phyloP scores from a whole-genome alignment of 208 protist species.

The Porcisia hertigi region DNA sequence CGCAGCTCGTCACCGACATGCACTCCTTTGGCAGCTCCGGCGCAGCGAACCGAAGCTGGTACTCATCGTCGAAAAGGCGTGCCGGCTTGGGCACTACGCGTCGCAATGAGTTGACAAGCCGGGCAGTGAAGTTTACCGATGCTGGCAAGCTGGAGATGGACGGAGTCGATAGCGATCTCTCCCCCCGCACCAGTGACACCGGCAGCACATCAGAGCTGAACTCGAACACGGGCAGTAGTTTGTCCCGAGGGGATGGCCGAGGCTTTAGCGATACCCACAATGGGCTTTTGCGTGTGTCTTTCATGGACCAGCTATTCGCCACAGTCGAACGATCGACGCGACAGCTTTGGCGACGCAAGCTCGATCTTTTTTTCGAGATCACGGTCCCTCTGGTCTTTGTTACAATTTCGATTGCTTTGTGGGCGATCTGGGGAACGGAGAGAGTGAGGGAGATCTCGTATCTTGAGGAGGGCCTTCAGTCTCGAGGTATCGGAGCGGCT shows the following conservation, averaged over 20 bases:
- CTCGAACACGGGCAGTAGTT: not conserved
- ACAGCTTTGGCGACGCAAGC: constrained; percentile 31
- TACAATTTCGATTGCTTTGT: constrained; percentile 33
- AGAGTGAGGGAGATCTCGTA: constrained; percentile 17
- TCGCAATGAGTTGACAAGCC: constrained; percentile 6
- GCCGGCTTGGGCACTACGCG: constrained; percentile 15
- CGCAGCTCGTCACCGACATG: not conserved
- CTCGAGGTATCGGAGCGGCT: constrained; percentile 7
- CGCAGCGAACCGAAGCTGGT: constrained; percentile 11
- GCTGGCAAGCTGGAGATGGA: not conserved
- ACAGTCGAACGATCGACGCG: constrained; percentile 28
- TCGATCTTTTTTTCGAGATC: constrained; percentile 36
- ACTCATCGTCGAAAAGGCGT: constrained; percentile 21
- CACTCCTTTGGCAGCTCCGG: not conserved
- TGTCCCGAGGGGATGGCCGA: not conserved
- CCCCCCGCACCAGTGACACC: not conserved
- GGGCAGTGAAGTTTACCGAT: not conserved
- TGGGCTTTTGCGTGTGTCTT: not conserved
- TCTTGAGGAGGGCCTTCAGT: not conserved
- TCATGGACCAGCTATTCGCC: constrained; percentile 19
- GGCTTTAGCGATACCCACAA: not conserved
- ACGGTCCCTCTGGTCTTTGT: constrained; percentile 50
- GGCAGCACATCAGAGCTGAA: not conserved
- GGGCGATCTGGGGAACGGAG: constrained; percentile 27
- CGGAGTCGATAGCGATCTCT: not conserved